Conservation (phyloP, 2,329 filamentous ascomycete genomes). For the Sphaerulina musiva region DNA sequence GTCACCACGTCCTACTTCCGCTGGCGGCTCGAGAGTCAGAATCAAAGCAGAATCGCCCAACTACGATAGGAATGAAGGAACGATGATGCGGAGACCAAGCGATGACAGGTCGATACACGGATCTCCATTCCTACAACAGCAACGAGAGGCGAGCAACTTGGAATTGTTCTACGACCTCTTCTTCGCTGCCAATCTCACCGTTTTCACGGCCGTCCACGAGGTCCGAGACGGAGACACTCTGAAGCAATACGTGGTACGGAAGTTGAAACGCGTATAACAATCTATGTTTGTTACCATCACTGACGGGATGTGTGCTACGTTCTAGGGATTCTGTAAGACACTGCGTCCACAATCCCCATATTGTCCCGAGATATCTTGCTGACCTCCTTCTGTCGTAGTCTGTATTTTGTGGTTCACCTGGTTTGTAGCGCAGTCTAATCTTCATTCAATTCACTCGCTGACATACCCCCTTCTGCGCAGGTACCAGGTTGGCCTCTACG, state of each 20-base stretch:
- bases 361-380: not conserved
- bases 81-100: not conserved
- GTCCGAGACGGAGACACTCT: constrained; percentile 46
- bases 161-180: constrained; percentile 57
- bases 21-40: not conserved
- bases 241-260: constrained; percentile 45
- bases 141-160: constrained; percentile 49
- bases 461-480: constrained; percentile 56
- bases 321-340: not conserved
- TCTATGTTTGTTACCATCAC: not conserved
- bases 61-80: not conserved
- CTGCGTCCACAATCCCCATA: not conserved
- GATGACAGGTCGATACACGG: not conserved
- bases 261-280: not conserved
- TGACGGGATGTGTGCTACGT: not conserved
- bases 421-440: constrained; percentile 24
- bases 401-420: constrained; percentile 57
- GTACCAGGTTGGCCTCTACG: constrained; percentile 56
- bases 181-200: constrained; percentile 59
- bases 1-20: not conserved
- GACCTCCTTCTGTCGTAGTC: constrained; percentile 9
- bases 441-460: constrained; percentile 13
- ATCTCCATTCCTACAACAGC: constrained; percentile 12
- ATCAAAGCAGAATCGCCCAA: not conserved
- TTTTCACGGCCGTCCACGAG: constrained; percentile 52